Evolutionary conservation across 2,329 filamentous ascomycete species (phyloP).

Genomic region (Colletotrichum eremochloae): DNA sequence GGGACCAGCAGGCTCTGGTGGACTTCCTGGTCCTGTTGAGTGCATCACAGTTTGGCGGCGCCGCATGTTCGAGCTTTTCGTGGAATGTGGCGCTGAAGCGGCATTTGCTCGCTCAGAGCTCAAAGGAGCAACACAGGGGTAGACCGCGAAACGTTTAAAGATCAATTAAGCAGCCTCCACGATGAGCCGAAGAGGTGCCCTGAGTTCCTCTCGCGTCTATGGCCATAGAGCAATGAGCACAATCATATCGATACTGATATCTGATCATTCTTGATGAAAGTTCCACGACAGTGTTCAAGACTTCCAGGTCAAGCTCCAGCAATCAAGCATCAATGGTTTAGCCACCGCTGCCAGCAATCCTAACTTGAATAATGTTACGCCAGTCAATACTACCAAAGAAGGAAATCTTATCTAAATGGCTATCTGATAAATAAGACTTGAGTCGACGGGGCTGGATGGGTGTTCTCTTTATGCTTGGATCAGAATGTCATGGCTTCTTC

Average conservation of each 20-base stretch:
- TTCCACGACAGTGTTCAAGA: too few relatives aligned
- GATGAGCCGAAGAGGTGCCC: conserved; percentile 23
- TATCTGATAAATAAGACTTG: too few relatives aligned
- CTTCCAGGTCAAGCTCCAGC: too few relatives aligned
- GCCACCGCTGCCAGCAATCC: too few relatives aligned
- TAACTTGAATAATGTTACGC: too few relatives aligned
- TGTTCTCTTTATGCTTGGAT: too few relatives aligned
- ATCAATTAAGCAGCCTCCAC: conserved; percentile 21
- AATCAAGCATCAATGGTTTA: too few relatives aligned
- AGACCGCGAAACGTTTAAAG: conserved; percentile 23
- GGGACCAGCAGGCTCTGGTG: conserved; percentile 51
- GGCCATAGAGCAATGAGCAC: conserved; percentile 7
- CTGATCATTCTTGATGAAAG: neutral
- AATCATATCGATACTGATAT: neutral
- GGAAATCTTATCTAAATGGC: too few relatives aligned
- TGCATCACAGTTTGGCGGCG: conserved; percentile 51
- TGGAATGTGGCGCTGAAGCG: conserved; percentile 51
- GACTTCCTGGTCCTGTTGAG: conserved; percentile 52
- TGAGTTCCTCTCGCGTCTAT: conserved; percentile 26
- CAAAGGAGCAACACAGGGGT: neutral
- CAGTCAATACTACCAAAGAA: too few relatives aligned
- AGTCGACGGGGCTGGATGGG: too few relatives aligned
- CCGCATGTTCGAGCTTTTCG: conserved; percentile 50
- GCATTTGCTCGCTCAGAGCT: conserved; percentile 40
- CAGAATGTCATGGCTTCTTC: too few relatives aligned